Evolutionary conservation across 305 asterid species (phyloP).

Genomic region (Fraxinus velutina): DNA sequence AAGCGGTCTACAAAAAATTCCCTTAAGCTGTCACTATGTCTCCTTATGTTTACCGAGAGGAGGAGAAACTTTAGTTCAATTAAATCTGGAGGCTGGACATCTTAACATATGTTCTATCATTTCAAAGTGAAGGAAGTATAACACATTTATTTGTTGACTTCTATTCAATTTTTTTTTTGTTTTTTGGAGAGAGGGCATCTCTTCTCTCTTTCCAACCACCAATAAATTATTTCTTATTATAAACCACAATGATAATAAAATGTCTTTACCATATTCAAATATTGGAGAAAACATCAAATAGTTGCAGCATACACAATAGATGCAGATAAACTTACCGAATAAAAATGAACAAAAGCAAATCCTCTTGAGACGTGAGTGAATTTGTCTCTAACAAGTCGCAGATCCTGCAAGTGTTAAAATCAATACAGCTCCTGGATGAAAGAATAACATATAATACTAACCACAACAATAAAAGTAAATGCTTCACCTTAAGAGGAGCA

Average conservation of each 20-base stretch:
- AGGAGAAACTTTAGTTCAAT: background rate
- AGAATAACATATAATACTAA: conserved; percentile 3
- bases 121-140: background rate
- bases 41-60: background rate
- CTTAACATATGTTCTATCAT: background rate
- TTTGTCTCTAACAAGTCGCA: conserved; percentile 95
- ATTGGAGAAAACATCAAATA: background rate
- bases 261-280: background rate
- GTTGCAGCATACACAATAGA: background rate
- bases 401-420: conserved; percentile 57
- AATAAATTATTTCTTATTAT: background rate
- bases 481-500: conserved; percentile 82
- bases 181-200: background rate
- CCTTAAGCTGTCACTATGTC: background rate
- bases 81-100: background rate
- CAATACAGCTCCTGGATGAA: conserved; percentile 22
- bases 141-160: background rate
- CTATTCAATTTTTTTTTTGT: background rate
- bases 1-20: background rate
- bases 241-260: background rate
- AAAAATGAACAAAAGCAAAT: conserved; percentile 87
- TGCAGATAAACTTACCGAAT: conserved; percentile 55
- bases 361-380: conserved; percentile 98
- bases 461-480: background rate
- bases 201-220: background rate